Base-by-base conservation (phyloP, 148 eudicot species). In the Amaranthus palmeri region DNA sequence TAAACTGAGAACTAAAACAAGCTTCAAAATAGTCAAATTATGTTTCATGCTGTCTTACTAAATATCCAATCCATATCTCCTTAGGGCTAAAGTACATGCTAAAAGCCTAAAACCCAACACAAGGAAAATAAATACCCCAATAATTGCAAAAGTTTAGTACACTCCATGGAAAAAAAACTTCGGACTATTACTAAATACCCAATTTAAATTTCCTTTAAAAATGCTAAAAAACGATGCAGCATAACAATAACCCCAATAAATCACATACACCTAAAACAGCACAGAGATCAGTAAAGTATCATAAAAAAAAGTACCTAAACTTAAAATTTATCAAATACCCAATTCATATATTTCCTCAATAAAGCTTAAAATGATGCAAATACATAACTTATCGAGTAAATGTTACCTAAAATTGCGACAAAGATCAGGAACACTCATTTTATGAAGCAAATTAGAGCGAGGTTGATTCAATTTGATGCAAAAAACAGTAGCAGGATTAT, bases 391-490 rank as follows among this genome's bases (percentile, higher is more conserved):
- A 25, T 25, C 36, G 12, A 51, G 17, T 43, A 54, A 54, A 72
- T 56, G 41, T 18, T 74, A 92, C 97, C 98, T 93, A 71, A 93
- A 93, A 83, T 88, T 93, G 55, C 98, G 91, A 83, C 98, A 93
- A 10, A 93, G 97, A 56, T 93, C 97, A 53, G 98, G 98, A 73
- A 93, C 98, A 62, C 93, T 91, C 98, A 93, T 93, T 69, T 89
- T 93, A 52, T 91, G 92, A 69, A 80, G 74, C 86, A 93, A 91
- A 88, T 88, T 88, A 6, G 93, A 86, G 70, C 84, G 80, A 0
- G 97, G 97, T 74, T 93, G 97, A 75, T 88, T 93, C 72, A 93
- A 85, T 72, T 83, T 77, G 75, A 93, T 89, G 74, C 88, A 89
- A 62, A 93, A 93, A n/a, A 93, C 98, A 47, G 88, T 88, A 15